Conservation (phyloP, 371 early-diverging fungal genomes). For the Coemansia sp. region DNA sequence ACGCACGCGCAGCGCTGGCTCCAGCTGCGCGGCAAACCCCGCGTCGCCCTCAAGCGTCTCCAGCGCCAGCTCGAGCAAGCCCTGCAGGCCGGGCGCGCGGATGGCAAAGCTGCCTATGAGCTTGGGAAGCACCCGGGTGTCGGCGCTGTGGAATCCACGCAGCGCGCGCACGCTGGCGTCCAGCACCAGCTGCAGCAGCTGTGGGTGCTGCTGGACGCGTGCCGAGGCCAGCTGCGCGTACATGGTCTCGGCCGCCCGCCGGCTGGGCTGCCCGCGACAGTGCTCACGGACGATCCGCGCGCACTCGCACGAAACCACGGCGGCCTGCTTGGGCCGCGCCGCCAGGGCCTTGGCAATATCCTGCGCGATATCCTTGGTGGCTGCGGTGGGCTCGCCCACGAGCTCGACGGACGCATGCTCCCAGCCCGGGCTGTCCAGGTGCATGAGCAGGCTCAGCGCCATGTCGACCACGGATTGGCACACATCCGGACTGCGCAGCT, state of each 20-base stretch:
- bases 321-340: not conserved
- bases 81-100: slow-evolving; percentile 30
- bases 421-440: too few species aligned
- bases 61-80: slow-evolving; percentile 20
- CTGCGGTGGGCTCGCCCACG: too few species aligned
- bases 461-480: too few species aligned
- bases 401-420: too few species aligned
- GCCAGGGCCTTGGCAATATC: too few species aligned
- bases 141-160: slow-evolving; percentile 4
- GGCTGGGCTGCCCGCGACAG: slow-evolving; percentile 10
- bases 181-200: slow-evolving; percentile 28
- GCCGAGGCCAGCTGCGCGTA: slow-evolving; percentile 7
- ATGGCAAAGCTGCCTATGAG: slow-evolving; percentile 31
- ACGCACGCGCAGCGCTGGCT: slow-evolving; percentile 10
- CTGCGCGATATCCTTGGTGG: too few species aligned
- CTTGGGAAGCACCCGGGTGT: slow-evolving; percentile 18
- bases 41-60: slow-evolving; percentile 17
- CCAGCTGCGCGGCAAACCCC: not conserved
- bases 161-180: slow-evolving; percentile 16
- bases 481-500: not conserved
- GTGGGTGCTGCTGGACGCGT: slow-evolving; percentile 13
- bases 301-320: slow-evolving; percentile 15
- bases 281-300: slow-evolving; percentile 37
- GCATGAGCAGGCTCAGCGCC: too few species aligned
- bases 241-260: not conserved